Percentiles rank a stretch among this genome's conserved stretches.
phyloP scores from a whole-genome alignment of 495 filamentous ascomycete genomes.

The Apiosordaria backusii region DNA sequence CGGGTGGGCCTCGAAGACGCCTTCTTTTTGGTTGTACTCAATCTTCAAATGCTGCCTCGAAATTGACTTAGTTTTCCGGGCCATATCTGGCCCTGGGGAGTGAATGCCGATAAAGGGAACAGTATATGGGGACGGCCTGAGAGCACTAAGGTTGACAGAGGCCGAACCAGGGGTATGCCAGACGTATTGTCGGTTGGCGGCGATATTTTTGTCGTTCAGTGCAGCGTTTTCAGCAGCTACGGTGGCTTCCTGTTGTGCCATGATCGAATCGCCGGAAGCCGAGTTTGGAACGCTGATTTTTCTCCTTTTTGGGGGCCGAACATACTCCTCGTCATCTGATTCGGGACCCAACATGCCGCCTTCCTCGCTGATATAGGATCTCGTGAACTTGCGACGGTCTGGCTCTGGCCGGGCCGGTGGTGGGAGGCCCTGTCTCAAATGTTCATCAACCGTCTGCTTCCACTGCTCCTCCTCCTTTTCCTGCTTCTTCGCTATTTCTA shows the following conservation, averaged over 20 bases:
- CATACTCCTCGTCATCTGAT: slow-evolving; percentile 42
- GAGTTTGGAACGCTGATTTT: slow-evolving; percentile 30
- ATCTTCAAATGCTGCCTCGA: slow-evolving; percentile 85
- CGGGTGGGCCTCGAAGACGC: slow-evolving; percentile 74
- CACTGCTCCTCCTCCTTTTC: slow-evolving; percentile 40
- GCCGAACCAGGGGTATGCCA: slow-evolving; percentile 48
- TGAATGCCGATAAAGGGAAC: slow-evolving; percentile 80
- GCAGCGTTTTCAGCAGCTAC: slow-evolving; percentile 13
- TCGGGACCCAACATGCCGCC: slow-evolving; percentile 52
- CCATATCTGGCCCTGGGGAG: slow-evolving; percentile 58
- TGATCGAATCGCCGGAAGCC: slow-evolving; percentile 20
- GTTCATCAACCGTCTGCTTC: slow-evolving; percentile 35
- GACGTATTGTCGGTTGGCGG: slow-evolving; percentile 46
- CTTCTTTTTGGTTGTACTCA: slow-evolving; percentile 68
- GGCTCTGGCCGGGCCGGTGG: slow-evolving; percentile 35
- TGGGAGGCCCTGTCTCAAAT: slow-evolving; percentile 37
- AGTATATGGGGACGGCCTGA: slow-evolving; percentile 57
- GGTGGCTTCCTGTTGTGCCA: slow-evolving; percentile 2
- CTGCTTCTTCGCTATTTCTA: slow-evolving; percentile 42
- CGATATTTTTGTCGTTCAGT: slow-evolving; percentile 30
- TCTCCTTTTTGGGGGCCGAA: slow-evolving; percentile 38
- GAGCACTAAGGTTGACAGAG: slow-evolving; percentile 48
- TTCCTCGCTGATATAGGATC: slow-evolving; percentile 52
- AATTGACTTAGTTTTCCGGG: slow-evolving; percentile 66
- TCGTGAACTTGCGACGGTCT: slow-evolving; percentile 46